Evolutionary conservation across 2,329 filamentous ascomycete genomes (phyloP).

Genomic region (Hypoxylon sp.): DNA sequence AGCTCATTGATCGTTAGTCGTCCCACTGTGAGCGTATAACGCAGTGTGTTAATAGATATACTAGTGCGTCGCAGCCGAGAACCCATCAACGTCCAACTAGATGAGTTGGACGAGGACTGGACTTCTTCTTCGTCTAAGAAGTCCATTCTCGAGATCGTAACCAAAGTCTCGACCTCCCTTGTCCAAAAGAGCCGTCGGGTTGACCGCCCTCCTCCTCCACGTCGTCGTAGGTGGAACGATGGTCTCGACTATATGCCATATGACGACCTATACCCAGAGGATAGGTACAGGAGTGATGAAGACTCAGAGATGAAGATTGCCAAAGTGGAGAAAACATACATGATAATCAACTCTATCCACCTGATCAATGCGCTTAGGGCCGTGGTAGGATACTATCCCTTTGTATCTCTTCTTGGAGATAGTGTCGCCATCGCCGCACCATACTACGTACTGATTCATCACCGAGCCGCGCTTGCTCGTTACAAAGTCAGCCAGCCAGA

Average conservation of each 20-base stretch:
- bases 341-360: constrained; percentile 62
- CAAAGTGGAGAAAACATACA: constrained; percentile 56
- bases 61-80: constrained; percentile 58
- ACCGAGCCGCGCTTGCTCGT: constrained; percentile 59
- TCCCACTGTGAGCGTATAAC: not conserved
- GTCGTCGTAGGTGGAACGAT: constrained; percentile 34
- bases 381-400: constrained; percentile 65
- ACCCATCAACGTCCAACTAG: constrained; percentile 57
- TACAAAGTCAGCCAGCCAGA: constrained; percentile 61
- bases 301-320: constrained; percentile 49
- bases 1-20: constrained; percentile 57
- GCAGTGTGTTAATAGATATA: constrained; percentile 6
- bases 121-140: constrained; percentile 42
- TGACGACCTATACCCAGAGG: constrained; percentile 36
- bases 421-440: constrained; percentile 61
- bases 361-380: constrained; percentile 65
- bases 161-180: constrained; percentile 54
- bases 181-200: constrained; percentile 28
- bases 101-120: constrained; percentile 48
- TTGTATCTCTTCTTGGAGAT: constrained; percentile 57
- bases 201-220: constrained; percentile 21
- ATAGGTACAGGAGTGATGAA: constrained; percentile 24
- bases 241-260: constrained; percentile 51
- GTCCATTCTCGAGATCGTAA: constrained; percentile 62
- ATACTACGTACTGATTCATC: constrained; percentile 65